Evolutionary conservation across 495 filamentous ascomycete genomes (phyloP).

Genomic region (Aspergillus avenaceus): DNA sequence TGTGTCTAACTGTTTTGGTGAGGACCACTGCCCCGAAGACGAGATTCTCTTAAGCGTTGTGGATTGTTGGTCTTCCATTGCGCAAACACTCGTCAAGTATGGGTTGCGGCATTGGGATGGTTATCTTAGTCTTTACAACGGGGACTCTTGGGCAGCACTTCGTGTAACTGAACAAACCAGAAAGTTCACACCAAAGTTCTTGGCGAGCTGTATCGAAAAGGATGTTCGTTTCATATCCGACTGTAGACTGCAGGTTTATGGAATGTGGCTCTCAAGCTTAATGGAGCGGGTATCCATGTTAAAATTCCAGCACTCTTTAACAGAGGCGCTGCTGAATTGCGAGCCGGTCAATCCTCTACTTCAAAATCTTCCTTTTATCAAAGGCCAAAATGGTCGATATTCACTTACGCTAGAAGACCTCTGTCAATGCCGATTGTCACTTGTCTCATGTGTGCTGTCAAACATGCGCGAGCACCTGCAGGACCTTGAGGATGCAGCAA

Average conservation of each 20-base stretch:
- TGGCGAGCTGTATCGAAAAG: constrained; percentile 52
- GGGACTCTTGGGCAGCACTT: constrained; percentile 59
- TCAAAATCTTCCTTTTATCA: constrained; percentile 59
- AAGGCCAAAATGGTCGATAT: constrained; percentile 34
- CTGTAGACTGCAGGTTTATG: constrained; percentile 47
- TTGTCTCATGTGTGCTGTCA: constrained; percentile 58
- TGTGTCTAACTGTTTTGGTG: constrained; percentile 66
- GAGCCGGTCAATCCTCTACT: constrained; percentile 46
- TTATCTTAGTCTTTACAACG: constrained; percentile 53
- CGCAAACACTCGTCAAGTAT: constrained; percentile 45
- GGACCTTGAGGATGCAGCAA: constrained; percentile 24
- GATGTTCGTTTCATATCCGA: constrained; percentile 37
- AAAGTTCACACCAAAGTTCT: constrained; percentile 59
- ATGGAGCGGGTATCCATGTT: constrained; percentile 63
- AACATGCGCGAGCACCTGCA: constrained; percentile 61
- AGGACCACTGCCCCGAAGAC: constrained; percentile 56
- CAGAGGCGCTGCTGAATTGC: constrained; percentile 50
- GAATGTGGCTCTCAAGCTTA: constrained; percentile 57
- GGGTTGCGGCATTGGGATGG: constrained; percentile 49
- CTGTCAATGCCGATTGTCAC: constrained; percentile 49
- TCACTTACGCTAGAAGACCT: constrained; percentile 53
- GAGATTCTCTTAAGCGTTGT: constrained; percentile 50
- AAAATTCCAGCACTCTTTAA: constrained; percentile 64
- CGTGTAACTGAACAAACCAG: constrained; percentile 60
- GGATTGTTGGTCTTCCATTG: constrained; percentile 56